Evolutionary conservation across 2,329 filamentous ascomycete species (phyloP).

Genomic region (Thielaviopsis cerberus): DNA sequence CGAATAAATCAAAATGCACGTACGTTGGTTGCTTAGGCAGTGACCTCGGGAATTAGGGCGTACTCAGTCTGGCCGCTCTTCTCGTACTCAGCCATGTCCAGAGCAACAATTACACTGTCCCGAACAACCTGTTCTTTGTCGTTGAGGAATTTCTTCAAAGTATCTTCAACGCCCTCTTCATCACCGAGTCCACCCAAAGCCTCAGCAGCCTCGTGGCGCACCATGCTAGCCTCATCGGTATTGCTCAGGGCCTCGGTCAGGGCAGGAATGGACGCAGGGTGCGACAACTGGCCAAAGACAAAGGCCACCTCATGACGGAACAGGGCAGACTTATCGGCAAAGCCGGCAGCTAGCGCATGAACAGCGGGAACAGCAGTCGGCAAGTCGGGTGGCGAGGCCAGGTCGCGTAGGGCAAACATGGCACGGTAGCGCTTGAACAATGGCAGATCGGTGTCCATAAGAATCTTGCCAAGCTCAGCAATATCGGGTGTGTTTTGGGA

Average conservation of each 20-base stretch:
- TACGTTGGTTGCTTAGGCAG: constrained; percentile 17
- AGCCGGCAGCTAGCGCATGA: constrained; percentile 65
- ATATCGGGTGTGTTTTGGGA: constrained; percentile 41
- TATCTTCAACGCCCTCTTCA: constrained; percentile 80
- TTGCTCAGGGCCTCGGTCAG: constrained; percentile 64
- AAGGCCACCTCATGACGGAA: constrained; percentile 98
- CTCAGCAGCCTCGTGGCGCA: constrained; percentile 91
- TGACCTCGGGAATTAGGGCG: constrained; percentile 60
- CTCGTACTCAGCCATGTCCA: constrained; percentile 97
- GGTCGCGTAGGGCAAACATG: constrained; percentile 92
- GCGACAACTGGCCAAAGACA: constrained; percentile 88
- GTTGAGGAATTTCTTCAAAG: constrained; percentile 62
- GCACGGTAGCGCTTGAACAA: constrained; percentile 89
- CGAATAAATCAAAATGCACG: constrained; percentile 6
- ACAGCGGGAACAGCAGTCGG: constrained; percentile 80
- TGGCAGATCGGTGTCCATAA: constrained; percentile 61
- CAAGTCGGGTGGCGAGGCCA: constrained; percentile 80
- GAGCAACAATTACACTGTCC: constrained; percentile 82
- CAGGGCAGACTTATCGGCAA: constrained; percentile 70
- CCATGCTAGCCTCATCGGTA: constrained; percentile 76
- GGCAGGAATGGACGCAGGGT: constrained; percentile 89
- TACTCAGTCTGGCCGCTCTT: constrained; percentile 78
- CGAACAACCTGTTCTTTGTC: constrained; percentile 86
- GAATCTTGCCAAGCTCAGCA: constrained; percentile 50
- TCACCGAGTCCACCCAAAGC: constrained; percentile 86